A percentile compares a stretch with the other conserved stretches of the same genome.
These are phyloP conservation scores for Iris macrosiphon DNA, from an alignment of 106 monocot species.

Conservation along the genomic window DNA sequence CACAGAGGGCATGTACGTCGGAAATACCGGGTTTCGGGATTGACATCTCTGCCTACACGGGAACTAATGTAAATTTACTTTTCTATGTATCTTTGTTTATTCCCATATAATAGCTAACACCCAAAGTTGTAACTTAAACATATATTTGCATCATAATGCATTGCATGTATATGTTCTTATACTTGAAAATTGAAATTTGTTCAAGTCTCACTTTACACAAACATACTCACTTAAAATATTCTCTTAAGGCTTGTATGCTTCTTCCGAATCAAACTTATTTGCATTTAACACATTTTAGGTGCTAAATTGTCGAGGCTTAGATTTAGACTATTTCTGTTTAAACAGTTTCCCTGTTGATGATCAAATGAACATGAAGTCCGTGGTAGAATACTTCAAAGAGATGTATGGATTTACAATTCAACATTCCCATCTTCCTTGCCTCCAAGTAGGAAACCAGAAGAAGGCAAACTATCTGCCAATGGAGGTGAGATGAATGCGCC, in stretches of 20 bases:
- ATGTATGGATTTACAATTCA: conserved; percentile 87
- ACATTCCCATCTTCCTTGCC: conserved; percentile 77
- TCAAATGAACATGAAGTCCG: conserved; percentile 96
- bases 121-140: too few species aligned
- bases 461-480: conserved; percentile 90
- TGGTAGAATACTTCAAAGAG: conserved; percentile 93
- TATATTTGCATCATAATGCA: too few species aligned
- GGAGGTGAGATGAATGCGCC: conserved; percentile 43
- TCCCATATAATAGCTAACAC: too few species aligned
- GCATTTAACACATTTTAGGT: too few species aligned
- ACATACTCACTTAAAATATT: too few species aligned
- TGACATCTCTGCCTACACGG: conserved; percentile 77
- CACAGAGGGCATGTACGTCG: conserved; percentile 80
- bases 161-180: too few species aligned
- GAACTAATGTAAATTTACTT: conserved; percentile 62
- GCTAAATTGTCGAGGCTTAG: too few species aligned
- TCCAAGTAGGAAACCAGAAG: conserved; percentile 88
- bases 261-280: too few species aligned
- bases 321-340: conserved; percentile 11
- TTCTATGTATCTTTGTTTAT: neutral
- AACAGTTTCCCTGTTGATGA: conserved; percentile 88
- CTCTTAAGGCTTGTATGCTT: too few species aligned
- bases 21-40: conserved; percentile 72
- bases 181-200: too few species aligned
- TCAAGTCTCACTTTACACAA: too few species aligned